phyloP scores from a whole-genome alignment of 2,329 filamentous ascomycete genomes.

The Blumeria hordei region DNA sequence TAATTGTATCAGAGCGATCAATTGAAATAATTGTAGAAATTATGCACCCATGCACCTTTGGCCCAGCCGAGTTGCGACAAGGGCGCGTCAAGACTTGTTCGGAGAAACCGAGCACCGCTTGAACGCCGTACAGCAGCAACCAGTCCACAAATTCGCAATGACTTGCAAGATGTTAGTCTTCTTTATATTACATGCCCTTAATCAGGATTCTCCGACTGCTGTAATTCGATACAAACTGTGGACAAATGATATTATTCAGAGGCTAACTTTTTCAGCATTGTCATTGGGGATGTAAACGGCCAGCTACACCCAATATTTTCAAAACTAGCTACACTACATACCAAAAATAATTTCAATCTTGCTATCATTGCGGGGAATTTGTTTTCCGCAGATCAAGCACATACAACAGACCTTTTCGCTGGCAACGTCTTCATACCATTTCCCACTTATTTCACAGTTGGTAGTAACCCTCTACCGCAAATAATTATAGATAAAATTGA shows the following conservation, averaged over 20 bases:
- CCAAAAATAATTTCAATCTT: conserved; percentile 72
- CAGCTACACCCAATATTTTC: conserved; percentile 50
- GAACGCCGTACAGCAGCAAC: too few relatives aligned
- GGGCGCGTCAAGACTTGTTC: too few relatives aligned
- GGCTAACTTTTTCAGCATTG: conserved; percentile 16
- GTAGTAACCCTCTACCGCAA: conserved; percentile 44
- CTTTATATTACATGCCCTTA: too few relatives aligned
- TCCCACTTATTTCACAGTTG: conserved; percentile 78
- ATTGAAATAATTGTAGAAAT: too few relatives aligned
- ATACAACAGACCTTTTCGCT: conserved; percentile 38
- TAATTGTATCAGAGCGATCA: too few relatives aligned
- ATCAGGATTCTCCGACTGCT: too few relatives aligned
- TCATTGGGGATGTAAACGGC: conserved; percentile 65
- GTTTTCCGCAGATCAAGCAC: conserved; percentile 40
- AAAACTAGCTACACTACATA: conserved; percentile 58
- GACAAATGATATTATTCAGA: not conserved
- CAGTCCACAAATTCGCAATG: too few relatives aligned
- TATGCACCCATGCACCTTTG: too few relatives aligned
- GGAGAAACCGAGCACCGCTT: too few relatives aligned
- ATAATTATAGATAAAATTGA: conserved; percentile 50
- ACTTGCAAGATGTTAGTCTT: too few relatives aligned
- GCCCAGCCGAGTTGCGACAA: too few relatives aligned
- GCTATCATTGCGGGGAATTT: conserved; percentile 68
- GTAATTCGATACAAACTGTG: too few relatives aligned
- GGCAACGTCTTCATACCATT: conserved; percentile 54